Percentiles rank a stretch among this genome's conserved stretches.
phyloP scores from a whole-genome alignment of 2,329 filamentous ascomycete genomes.

The Trichoderma koningii region DNA sequence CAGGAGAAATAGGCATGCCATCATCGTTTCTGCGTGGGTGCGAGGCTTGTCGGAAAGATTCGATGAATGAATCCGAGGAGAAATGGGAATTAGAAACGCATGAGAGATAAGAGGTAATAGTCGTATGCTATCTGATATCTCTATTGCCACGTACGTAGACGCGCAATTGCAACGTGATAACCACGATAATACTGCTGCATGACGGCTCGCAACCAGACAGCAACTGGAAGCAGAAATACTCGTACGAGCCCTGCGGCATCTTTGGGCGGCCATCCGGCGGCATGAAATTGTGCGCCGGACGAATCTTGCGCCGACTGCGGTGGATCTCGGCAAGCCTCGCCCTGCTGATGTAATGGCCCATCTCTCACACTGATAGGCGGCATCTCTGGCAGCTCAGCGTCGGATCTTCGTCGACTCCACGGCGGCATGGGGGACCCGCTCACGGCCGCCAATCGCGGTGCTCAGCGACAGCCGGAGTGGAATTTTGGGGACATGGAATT shows the following conservation, averaged over 20 bases:
- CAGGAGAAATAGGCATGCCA: no score
- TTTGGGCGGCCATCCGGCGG: conserved; percentile 13
- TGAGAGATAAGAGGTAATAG: no score
- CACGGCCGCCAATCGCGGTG: neutral
- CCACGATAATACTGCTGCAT: no score
- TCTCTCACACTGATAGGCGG: conserved; percentile 1
- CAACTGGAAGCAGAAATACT: no score
- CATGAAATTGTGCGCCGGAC: conserved; percentile 23
- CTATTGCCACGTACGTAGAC: no score
- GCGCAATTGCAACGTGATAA: no score
- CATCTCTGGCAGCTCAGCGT: neutral
- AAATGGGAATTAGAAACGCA: no score
- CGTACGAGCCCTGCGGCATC: neutral
- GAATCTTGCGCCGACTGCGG: conserved; percentile 22
- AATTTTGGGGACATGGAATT: neutral
- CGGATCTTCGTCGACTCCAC: conserved; percentile 14
- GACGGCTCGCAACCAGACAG: no score
- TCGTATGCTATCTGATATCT: no score
- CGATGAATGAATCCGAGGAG: no score
- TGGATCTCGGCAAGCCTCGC: neutral
- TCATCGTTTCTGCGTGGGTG: neutral
- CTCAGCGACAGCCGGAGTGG: conserved; percentile 10
- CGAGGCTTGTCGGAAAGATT: no score
- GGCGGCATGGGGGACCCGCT: neutral
- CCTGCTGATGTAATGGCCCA: neutral